Evolutionary conservation across 2,329 filamentous ascomycete genomes (phyloP).

Genomic region (Ophiosphaerella korrae): DNA sequence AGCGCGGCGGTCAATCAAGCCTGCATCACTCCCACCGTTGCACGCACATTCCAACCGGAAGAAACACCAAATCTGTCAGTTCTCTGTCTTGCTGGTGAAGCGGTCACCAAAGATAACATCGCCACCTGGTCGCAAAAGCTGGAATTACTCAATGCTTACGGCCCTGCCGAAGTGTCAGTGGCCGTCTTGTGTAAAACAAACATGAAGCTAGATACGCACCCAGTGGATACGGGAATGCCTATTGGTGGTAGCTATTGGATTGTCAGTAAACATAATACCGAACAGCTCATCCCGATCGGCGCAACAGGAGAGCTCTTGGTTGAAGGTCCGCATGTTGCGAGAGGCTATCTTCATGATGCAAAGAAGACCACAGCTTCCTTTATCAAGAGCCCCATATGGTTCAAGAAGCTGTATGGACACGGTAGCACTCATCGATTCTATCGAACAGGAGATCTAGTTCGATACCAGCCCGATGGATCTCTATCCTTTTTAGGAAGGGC

Average conservation of each 20-base stretch:
- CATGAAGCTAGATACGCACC: not conserved
- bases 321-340: constrained; percentile 3
- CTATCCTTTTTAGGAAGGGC: constrained; percentile 13
- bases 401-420: not conserved
- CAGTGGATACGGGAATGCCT: not conserved
- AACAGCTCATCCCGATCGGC: constrained; percentile 6
- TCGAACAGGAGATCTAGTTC: constrained; percentile 10
- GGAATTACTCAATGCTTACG: not conserved
- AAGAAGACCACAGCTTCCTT: constrained; percentile 14
- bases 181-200: not conserved
- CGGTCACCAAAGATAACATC: not conserved
- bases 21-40: constrained; percentile 57
- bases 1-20: constrained; percentile 8
- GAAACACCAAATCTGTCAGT: constrained; percentile 2
- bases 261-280: not conserved
- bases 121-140: not conserved
- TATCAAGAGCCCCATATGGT: not conserved
- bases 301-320: constrained; percentile 9
- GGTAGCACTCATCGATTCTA: not conserved
- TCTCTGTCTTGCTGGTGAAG: constrained; percentile 8
- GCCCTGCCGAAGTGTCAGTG: not conserved
- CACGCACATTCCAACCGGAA: not conserved
- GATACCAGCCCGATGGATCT: constrained; percentile 5
- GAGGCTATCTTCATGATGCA: constrained; percentile 10
- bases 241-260: not conserved